Percentiles rank a stretch among this genome's conserved stretches.
These are phyloP conservation scores for Tuber umbilicatum DNA, from an alignment of 495 filamentous ascomycete genomes.

Conservation along the genomic window DNA sequence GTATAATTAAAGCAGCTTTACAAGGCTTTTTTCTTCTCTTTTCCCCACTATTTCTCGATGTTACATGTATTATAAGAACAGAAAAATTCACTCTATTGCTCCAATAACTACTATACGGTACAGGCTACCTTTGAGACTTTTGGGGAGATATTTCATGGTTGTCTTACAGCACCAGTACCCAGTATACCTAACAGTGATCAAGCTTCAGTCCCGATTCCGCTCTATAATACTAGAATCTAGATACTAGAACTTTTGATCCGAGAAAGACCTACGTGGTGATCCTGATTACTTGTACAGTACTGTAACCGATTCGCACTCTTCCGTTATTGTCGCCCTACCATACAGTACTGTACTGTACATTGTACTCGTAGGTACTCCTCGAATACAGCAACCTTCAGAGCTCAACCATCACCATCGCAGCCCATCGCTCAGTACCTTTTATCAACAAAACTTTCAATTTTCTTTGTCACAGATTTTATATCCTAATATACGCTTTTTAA, in stretches of 20 bases:
- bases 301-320: neutral
- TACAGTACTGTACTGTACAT: neutral
- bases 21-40: constrained; percentile 4
- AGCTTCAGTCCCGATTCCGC: neutral
- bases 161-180: neutral
- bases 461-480: neutral
- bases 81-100: constrained; percentile 1
- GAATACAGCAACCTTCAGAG: neutral
- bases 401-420: neutral
- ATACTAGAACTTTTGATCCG: neutral
- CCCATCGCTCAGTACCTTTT: neutral
- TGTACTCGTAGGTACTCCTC: neutral
- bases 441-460: neutral
- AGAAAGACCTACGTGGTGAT: neutral
- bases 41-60: neutral
- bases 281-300: neutral
- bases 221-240: neutral
- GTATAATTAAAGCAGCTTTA: neutral
- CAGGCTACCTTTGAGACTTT: neutral
- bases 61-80: neutral
- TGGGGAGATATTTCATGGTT: neutral
- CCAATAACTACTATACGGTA: neutral
- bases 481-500: neutral
- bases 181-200: neutral
- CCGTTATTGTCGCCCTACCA: neutral